Evolutionary conservation across 2,329 filamentous ascomycete genomes (phyloP), one percentile per base, ranked within the genome.

Genomic region (Tolypocladium capitatum): DNA sequence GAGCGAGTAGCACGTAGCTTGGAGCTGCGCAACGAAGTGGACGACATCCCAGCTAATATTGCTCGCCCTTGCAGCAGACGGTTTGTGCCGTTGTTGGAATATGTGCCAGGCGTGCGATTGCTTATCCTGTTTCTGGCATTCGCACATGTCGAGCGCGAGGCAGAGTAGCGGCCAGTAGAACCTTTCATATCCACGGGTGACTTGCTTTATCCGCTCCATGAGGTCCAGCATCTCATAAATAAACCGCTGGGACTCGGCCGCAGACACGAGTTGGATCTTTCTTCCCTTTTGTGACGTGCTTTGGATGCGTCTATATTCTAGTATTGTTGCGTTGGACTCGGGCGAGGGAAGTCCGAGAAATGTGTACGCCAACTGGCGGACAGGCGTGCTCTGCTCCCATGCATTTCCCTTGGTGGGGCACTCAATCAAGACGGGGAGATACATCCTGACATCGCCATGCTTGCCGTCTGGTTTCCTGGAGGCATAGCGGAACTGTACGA

Each of bases 371-470:
- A 81, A 53, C 43, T 67, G 67, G 14, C 80, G 68, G 31, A 78
- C 64, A 8, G 58, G 48, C 27, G 65, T 68, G 47, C 76, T 76
- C 49, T 73, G 66, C 46, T 71, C 68, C 78, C 80, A 82, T 16
- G 76, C 74, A 55, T 72, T 80, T 40, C 71, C 70, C 30, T 72
- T 70, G n/a, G 61, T 57, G 18, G 73, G 72, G 48, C 71, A 73
- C 52, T 83, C 80, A 10, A 80, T 64, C 0, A 88, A 61, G 21
- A 82, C 70, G 0, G 83, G 81, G 1, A 89, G 69, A 58, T 83
- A 90, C 13, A 86, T 71, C 36, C 72, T 63, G 13, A 64, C 56
- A 1, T 53, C 49, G 2, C 61, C 51, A 2, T 48, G 48, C 18
- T 46, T 36, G 5, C 54, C 34, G 20, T 42, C 43, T 2, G 40